A percentile compares a stretch with the other conserved stretches of the same genome.
Evolutionary conservation across 495 filamentous ascomycete genomes (phyloP).

Genomic region (Daldinia vernicosa): DNA sequence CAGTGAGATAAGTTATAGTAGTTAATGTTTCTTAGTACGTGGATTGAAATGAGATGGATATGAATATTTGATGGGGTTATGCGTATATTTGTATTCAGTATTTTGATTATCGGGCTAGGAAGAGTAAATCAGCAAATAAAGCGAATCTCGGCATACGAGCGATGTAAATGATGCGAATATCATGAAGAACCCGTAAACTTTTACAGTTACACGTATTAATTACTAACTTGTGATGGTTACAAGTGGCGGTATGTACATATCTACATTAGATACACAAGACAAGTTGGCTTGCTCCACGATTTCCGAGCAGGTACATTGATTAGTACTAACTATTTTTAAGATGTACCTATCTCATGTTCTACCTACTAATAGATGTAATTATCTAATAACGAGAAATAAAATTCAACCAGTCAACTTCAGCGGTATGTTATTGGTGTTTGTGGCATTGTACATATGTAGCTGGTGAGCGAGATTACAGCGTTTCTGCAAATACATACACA

Average conservation of each 20-base stretch:
- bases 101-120: not conserved
- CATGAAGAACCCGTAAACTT: not conserved
- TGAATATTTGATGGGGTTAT: not conserved
- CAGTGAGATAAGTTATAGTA: not conserved
- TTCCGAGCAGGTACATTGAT: not conserved
- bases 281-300: slow-evolving; percentile 1
- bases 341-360: not conserved
- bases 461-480: not conserved
- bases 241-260: slow-evolving; percentile 25
- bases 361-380: not conserved
- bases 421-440: not conserved
- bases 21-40: not conserved
- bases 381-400: not conserved
- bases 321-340: not conserved
- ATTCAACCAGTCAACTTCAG: not conserved
- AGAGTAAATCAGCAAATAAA: not conserved
- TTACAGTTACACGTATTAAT: slow-evolving; percentile 10
- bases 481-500: not conserved
- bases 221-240: slow-evolving; percentile 12
- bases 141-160: slow-evolving; percentile 1
- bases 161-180: not conserved
- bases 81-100: not conserved
- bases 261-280: too few species aligned
- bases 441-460: not conserved
- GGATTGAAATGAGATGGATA: not conserved